phyloP scores from a whole-genome alignment of 1,139 yeast genomes.

The Sugiyamaella sp. region DNA sequence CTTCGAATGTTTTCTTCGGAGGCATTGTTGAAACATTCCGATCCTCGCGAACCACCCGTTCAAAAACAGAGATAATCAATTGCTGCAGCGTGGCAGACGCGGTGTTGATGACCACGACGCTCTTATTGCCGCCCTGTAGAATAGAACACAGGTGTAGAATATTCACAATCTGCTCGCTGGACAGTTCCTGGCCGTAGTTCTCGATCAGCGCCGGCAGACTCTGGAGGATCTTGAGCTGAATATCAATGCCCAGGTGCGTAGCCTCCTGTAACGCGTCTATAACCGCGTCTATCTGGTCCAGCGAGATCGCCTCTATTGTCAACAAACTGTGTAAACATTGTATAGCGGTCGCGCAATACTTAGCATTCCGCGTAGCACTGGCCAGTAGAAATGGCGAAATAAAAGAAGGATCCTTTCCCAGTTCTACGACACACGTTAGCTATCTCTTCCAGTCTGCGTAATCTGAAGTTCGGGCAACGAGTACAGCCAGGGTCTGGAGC shows the following conservation, averaged over 20 bases:
- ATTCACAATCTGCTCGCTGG: conserved; percentile 59
- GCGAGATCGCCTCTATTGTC: conserved; percentile 54
- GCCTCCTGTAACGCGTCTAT: conserved; percentile 73
- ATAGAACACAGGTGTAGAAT: conserved; percentile 72
- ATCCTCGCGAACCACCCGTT: conserved; percentile 54
- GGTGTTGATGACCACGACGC: conserved; percentile 82
- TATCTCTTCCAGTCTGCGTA: background rate
- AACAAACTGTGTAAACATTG: conserved; percentile 68
- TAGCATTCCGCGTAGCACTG: conserved; percentile 73
- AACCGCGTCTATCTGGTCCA: conserved; percentile 54
- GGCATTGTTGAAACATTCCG: conserved; percentile 34
- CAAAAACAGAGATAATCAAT: conserved; percentile 73
- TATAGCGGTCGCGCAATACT: conserved; percentile 69
- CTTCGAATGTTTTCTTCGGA: conserved; percentile 33
- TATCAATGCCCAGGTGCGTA: conserved; percentile 74
- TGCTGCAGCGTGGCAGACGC: conserved; percentile 94
- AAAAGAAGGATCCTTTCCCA: conserved; percentile 54
- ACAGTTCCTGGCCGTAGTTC: conserved; percentile 57
- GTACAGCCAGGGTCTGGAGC: conserved; percentile 14
- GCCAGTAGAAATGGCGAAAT: conserved; percentile 72
- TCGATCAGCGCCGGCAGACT: conserved; percentile 75
- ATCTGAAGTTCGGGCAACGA: no score
- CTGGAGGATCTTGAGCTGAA: conserved; percentile 86
- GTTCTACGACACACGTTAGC: conserved; percentile 30
- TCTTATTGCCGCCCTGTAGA: conserved; percentile 67